Base-by-base conservation (phyloP, 306 rosid genomes). In the Acacia acuminata region DNA sequence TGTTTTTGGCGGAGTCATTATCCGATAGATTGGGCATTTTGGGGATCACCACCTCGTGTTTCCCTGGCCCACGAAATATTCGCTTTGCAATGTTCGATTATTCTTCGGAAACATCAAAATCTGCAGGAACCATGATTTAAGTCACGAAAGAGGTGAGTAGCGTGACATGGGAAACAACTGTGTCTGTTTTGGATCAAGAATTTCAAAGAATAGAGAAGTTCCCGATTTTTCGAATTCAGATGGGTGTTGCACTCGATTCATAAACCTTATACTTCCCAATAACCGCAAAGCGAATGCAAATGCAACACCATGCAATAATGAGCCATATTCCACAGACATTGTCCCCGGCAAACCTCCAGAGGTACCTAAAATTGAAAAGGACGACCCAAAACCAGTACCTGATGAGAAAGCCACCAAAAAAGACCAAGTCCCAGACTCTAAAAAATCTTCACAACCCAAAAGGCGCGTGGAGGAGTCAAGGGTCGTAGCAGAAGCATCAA, bases 101-200 rank as follows among this genome's bases (percentile, higher is more conserved):
- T 81, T 75, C 63, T 48, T 43, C 11, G 43, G 74, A 65, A 78
- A 38, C 76, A 67, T 47, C 79, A 53, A 60, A 51, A 45, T 25
- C 40, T 32, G 77, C 9, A 11, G 17, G 60, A 36, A 75, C 36
- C 45, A 4, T 22, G 4, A 27, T 73, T 48, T 15, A 4, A 16
- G 8, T 4, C 17, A 73, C 67, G 79, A 19, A 69, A 48, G 81
- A 51, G 68, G 82, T 65, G 19, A 71, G 32, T 55, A 82, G 79
- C 70, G 84, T 79, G 82, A 86, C 86, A 96, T 96, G 98, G 99
- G 99, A 71, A 93, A 96, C 87, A 90, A 83, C 75, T 92, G 99
- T 50, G 86, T 93, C 76, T 92, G 98, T 50, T 85, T 92, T 64
- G 90, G 93, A 70, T 75, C 90, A 80, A 78, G 76, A 83, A 58